Evolutionary conservation across 805 yeast genomes (phyloP).

Genomic region (Zygosaccharomyces kombuchaensis): DNA sequence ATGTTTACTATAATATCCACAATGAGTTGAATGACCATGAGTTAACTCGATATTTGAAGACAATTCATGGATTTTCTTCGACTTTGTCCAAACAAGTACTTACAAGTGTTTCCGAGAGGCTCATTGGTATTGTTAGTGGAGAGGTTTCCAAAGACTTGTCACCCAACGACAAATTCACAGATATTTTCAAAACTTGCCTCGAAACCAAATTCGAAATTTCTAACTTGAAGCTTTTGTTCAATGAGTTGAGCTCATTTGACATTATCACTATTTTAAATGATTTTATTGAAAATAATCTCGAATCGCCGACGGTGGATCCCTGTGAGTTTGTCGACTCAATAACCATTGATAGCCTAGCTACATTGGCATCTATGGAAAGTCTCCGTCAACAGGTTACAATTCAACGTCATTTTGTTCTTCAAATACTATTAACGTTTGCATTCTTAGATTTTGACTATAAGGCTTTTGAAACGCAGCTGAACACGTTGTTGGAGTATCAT

Average conservation of each 20-base stretch:
- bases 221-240: slow-evolving; percentile 38
- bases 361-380: slow-evolving; percentile 26
- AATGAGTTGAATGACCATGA: slow-evolving; percentile 24
- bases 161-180: slow-evolving; percentile 27
- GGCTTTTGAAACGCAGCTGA: slow-evolving; percentile 21
- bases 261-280: slow-evolving; percentile 38
- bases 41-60: slow-evolving; percentile 31
- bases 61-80: slow-evolving; percentile 39
- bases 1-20: slow-evolving; percentile 24
- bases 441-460: slow-evolving; percentile 38
- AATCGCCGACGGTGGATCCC: slow-evolving; percentile 2
- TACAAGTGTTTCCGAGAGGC: slow-evolving; percentile 32
- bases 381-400: slow-evolving; percentile 29
- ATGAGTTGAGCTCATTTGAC: slow-evolving; percentile 38
- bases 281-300: slow-evolving; percentile 32
- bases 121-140: slow-evolving; percentile 38
- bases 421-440: slow-evolving; percentile 35
- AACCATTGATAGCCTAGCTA: slow-evolving; percentile 21
- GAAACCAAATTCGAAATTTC: slow-evolving; percentile 39
- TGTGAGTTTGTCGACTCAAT: slow-evolving; percentile 24
- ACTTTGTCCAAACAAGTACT: slow-evolving; percentile 39
- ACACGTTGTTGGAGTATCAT: slow-evolving; percentile 22
- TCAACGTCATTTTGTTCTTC: slow-evolving; percentile 32
- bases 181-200: slow-evolving; percentile 41
- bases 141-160: slow-evolving; percentile 35